Evolutionary conservation across 129 eudicot species (phyloP), one percentile per base, ranked within the genome.

Genomic region (Dittrichia graveolens): DNA sequence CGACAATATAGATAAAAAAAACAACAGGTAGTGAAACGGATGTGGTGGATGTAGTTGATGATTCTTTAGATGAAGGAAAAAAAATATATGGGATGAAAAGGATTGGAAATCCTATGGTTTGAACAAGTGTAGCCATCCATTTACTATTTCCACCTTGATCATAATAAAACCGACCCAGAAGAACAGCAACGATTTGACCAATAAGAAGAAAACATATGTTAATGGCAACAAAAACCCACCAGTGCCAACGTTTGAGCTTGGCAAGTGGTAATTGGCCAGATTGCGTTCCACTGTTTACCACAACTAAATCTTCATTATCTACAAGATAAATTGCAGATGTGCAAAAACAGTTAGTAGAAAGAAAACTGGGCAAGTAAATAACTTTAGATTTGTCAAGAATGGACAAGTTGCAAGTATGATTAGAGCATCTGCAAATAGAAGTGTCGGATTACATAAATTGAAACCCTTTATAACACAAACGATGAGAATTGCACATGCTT

Each of bases 161-260:
- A 38, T 90, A 94, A 62, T 94, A 94, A 69, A 84, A 90, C 71
- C 97, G 86, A 35, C 96, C 97, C 58, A 94, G 82, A 43, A 94
- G 80, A 43, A 94, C 96, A 9, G 98, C 98, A 5, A 85, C 86
- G 59, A 89, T 76, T 81, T 90, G 98, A 73, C 98, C 98, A 68
- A 83, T 73, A 18, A 90, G 70, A 50, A 94, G 91, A 48, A 94
- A 85, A 37, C 73, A 62, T 19, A 94, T 86, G 87, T 90, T 92
- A 13, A 86, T 44, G 4, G 78, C 45, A 43, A 94, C 91, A 16
- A 90, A 59, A 15, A 78, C 41, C 96, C 96, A 90, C 96, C 95
- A 94, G 42, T 86, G 85, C 75, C 83, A 74, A 40, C 90, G 75
- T 10, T 79, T 90, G 48, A 85, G 83, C 55, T 88, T 86, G 50